Percentiles rank a stretch among this genome's conserved stretches.
Conservation (phyloP, 768 basidiomycete genomes). For the Clitopilus hobsonii region DNA sequence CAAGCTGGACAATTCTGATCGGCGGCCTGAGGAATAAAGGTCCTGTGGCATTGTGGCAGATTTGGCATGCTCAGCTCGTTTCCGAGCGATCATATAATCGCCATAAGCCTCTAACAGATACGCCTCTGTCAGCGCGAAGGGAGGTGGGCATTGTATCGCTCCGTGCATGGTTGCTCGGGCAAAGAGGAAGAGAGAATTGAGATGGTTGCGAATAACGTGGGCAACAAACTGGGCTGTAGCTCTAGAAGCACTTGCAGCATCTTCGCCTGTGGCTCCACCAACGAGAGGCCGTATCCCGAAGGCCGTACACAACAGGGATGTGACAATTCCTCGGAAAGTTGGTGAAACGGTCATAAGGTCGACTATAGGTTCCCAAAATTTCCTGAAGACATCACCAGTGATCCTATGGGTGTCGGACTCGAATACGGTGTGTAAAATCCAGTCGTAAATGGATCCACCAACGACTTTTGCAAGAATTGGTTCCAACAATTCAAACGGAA, state of each 20-base stretch:
- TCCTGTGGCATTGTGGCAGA: neutral
- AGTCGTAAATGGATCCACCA: constrained; percentile 1
- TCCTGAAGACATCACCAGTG: neutral
- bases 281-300: constrained; percentile 4
- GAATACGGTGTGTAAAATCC: neutral
- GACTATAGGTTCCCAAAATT: constrained; percentile 5
- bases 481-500: constrained; percentile 3
- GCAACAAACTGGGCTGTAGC: no score
- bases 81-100: neutral
- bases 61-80: neutral
- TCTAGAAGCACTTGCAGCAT: no score
- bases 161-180: neutral
- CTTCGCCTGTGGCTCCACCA: no score
- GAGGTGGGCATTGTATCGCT: neutral
- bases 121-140: neutral
- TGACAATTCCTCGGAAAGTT: constrained; percentile 4
- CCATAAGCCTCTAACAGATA: neutral
- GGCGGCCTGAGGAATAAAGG: neutral
- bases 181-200: neutral
- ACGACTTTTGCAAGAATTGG: neutral
- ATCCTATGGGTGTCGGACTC: neutral
- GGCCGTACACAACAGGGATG: constrained; percentile 5
- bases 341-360: constrained; percentile 6
- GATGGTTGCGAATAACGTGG: neutral
- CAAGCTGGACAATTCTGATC: neutral